A percentile compares a stretch with the other conserved stretches of the same genome.
These are phyloP conservation scores for Hortaea werneckii DNA, from an alignment of 2,329 filamentous ascomycete species.

Conservation along the genomic window DNA sequence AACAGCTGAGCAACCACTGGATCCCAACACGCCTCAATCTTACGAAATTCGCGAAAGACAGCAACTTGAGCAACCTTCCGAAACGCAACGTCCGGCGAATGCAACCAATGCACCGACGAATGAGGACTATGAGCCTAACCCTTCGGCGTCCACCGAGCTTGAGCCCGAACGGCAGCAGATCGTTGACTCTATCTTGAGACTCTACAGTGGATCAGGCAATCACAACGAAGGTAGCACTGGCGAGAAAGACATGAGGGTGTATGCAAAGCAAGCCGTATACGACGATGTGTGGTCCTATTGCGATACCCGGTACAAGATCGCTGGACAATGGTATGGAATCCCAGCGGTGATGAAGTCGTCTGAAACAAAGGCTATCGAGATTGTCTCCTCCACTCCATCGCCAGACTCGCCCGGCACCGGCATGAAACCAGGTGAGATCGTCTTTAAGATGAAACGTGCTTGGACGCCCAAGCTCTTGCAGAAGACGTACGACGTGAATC, in stretches of 20 bases:
- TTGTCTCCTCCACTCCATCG: slow-evolving; percentile 16
- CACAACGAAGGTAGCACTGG: slow-evolving; percentile 34
- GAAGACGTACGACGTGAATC: slow-evolving; percentile 30
- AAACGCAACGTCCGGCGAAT: background rate
- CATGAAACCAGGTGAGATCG: slow-evolving; percentile 29
- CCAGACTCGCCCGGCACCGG: background rate
- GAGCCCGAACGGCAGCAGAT: slow-evolving; percentile 30
- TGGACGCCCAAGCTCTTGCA: slow-evolving; percentile 35
- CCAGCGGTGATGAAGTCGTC: slow-evolving; percentile 33
- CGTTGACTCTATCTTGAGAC: slow-evolving; percentile 31
- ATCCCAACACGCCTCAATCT: background rate
- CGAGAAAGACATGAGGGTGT: slow-evolving; percentile 41
- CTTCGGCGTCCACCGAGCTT: slow-evolving; percentile 26
- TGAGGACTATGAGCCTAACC: slow-evolving; percentile 35
- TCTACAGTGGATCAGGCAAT: slow-evolving; percentile 35
- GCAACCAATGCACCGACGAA: slow-evolving; percentile 17
- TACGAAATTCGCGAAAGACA: background rate
- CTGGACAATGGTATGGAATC: slow-evolving; percentile 42
- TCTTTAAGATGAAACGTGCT: slow-evolving; percentile 41
- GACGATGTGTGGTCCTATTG: slow-evolving; percentile 40
- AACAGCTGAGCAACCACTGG: background rate
- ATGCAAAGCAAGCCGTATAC: slow-evolving; percentile 36
- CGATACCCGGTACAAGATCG: slow-evolving; percentile 42
- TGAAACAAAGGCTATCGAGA: slow-evolving; percentile 33
- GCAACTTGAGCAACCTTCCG: background rate